Percentiles rank a stretch among this genome's conserved stretches.
These are phyloP conservation scores for Teratosphaeria zuluensis DNA, from an alignment of 2,329 filamentous ascomycete species.

Conservation along the genomic window DNA sequence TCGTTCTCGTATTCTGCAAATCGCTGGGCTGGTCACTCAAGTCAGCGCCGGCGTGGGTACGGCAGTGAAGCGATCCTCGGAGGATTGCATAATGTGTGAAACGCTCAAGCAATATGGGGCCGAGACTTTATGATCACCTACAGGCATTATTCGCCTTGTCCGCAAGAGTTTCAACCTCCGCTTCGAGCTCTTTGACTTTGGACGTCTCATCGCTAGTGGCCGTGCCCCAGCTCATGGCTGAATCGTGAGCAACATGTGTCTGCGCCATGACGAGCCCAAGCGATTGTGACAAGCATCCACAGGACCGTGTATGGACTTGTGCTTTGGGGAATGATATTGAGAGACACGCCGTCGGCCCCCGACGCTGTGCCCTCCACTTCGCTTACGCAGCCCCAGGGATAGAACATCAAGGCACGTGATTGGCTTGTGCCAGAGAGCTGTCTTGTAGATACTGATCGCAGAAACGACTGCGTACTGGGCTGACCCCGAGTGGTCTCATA, in stretches of 20 bases:
- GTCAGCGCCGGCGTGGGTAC: neutral
- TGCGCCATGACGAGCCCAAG: conserved; percentile 13
- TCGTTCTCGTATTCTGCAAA: conserved; percentile 75
- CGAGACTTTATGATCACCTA: conserved; percentile 24
- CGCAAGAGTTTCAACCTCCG: conserved; percentile 60
- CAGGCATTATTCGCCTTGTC: conserved; percentile 58
- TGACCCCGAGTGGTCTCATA: no score
- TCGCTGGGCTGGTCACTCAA: conserved; percentile 27
- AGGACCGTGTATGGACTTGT: neutral
- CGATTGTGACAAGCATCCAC: neutral
- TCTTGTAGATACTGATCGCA: no score
- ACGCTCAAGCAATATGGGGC: neutral
- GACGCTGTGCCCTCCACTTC: neutral
- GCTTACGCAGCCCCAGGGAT: neutral
- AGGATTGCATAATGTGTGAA: neutral
- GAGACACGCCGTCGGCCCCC: neutral
- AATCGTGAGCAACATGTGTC: conserved; percentile 30
- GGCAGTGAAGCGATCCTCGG: neutral
- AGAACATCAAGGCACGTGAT: neutral
- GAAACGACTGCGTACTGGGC: no score
- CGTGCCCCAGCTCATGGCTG: conserved; percentile 46
- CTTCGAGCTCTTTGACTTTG: conserved; percentile 54
- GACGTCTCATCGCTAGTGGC: conserved; percentile 10
- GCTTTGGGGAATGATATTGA: neutral
- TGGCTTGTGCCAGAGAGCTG: neutral